Evolutionary conservation across 352 stramenopile genomes (phyloP).

Genomic region (Phytophthora melonis): DNA sequence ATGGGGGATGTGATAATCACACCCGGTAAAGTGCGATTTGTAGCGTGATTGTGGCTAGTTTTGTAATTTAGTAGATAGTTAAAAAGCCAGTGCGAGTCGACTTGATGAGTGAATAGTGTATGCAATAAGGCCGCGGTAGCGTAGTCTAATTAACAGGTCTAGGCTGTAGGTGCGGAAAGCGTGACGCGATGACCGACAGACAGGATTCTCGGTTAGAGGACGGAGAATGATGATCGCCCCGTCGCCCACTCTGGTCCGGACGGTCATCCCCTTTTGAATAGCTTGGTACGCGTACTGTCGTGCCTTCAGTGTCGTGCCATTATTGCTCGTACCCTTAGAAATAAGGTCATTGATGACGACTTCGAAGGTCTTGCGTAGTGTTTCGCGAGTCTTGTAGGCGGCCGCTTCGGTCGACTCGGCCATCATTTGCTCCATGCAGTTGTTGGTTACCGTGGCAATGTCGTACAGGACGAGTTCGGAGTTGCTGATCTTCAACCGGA

Average conservation of each 20-base stretch:
- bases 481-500: constrained; percentile 48
- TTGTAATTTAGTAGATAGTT: too few relatives aligned
- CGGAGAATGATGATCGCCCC: constrained; percentile 16
- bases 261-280: constrained; percentile 40
- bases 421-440: constrained; percentile 27
- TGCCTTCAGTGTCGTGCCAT: constrained; percentile 37
- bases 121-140: too few relatives aligned
- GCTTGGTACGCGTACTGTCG: constrained; percentile 47
- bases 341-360: constrained; percentile 56
- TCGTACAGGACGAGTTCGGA: constrained; percentile 55
- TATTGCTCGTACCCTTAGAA: constrained; percentile 32
- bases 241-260: constrained; percentile 29
- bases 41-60: too few relatives aligned
- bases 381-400: constrained; percentile 36
- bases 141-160: too few relatives aligned
- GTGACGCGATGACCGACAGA: too few relatives aligned
- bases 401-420: constrained; percentile 7
- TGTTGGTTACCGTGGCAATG: constrained; percentile 47
- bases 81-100: too few relatives aligned
- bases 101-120: too few relatives aligned
- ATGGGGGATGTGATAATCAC: too few relatives aligned
- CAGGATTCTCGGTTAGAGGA: too few relatives aligned
- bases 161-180: too few relatives aligned
- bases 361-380: constrained; percentile 49
- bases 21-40: too few relatives aligned